These are phyloP conservation scores for Trapa incisa DNA, from an alignment of 345 rosid species.

Conservation along the genomic window DNA sequence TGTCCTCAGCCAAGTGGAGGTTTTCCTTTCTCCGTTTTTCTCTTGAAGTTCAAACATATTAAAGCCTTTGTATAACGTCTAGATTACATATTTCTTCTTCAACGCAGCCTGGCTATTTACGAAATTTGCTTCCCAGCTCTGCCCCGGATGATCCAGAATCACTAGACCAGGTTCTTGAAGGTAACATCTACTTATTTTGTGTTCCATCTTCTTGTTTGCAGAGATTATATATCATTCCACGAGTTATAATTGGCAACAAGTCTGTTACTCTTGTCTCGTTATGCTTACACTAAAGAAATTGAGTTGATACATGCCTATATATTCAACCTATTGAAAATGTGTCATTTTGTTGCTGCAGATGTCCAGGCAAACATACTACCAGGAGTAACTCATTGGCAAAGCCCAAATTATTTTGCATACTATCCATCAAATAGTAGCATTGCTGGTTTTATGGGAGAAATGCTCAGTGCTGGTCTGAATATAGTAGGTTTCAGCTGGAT, in stretches of 20 bases:
- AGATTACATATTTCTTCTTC: constrained; percentile 1
- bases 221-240: not conserved
- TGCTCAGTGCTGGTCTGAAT: constrained; percentile 82
- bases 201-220: not conserved
- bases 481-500: constrained; percentile 91
- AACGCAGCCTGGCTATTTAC: constrained; percentile 83
- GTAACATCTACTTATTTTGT: constrained; percentile 23
- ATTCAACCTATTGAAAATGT: not conserved
- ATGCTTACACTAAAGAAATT: not conserved
- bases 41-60: not conserved
- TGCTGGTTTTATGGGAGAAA: constrained; percentile 88
- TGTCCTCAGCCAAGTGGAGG: constrained; percentile 89
- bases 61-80: not conserved
- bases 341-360: constrained; percentile 26
- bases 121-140: constrained; percentile 53
- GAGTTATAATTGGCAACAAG: too few species aligned
- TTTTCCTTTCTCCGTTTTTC: constrained; percentile 3
- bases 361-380: constrained; percentile 61
- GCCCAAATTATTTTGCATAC: constrained; percentile 71
- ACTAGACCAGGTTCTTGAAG: constrained; percentile 62
- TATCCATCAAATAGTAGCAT: constrained; percentile 80
- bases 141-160: constrained; percentile 77
- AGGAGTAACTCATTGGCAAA: constrained; percentile 89
- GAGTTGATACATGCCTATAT: not conserved
- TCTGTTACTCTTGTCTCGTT: not conserved